These are phyloP conservation scores for Psilocybe sp. DNA, from an alignment of 768 basidiomycete genomes.

Conservation along the genomic window DNA sequence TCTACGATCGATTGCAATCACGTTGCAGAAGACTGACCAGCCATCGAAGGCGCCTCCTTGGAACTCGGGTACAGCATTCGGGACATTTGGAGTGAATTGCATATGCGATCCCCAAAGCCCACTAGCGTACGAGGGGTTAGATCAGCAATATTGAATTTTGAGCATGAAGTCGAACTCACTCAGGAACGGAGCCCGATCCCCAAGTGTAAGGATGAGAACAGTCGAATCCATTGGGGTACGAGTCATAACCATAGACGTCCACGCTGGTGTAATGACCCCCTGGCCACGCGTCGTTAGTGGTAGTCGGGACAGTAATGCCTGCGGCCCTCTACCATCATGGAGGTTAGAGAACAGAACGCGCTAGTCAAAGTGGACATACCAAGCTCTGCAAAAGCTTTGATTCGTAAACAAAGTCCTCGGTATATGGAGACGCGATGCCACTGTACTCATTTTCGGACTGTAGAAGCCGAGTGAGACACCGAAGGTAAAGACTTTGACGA, in stretches of 20 bases:
- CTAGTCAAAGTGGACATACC: conserved; percentile 13
- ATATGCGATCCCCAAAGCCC: conserved; percentile 39
- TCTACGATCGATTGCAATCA: background rate
- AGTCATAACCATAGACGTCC: conserved; percentile 50
- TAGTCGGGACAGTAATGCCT: conserved; percentile 46
- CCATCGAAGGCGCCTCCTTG: conserved; percentile 54
- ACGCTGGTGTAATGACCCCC: conserved; percentile 43
- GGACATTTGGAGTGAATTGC: conserved; percentile 31
- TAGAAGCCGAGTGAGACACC: conserved; percentile 3
- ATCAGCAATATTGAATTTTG: background rate
- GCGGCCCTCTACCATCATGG: conserved; percentile 29
- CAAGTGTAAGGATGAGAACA: conserved; percentile 46
- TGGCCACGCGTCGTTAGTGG: conserved; percentile 45
- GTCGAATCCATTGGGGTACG: conserved; percentile 54
- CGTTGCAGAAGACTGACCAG: conserved; percentile 26
- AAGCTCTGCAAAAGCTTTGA: conserved; percentile 28
- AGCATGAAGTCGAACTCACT: conserved; percentile 18
- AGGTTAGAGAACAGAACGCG: background rate
- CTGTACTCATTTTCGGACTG: conserved; percentile 57
- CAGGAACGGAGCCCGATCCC: conserved; percentile 40
- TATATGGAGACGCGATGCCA: conserved; percentile 33
- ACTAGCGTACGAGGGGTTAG: conserved; percentile 13
- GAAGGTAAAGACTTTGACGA: background rate
- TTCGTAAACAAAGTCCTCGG: conserved; percentile 40
- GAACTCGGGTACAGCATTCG: conserved; percentile 42